Evolutionary conservation across 2,329 filamentous ascomycete species (phyloP).

Genomic region (Hypomyces rosellus): DNA sequence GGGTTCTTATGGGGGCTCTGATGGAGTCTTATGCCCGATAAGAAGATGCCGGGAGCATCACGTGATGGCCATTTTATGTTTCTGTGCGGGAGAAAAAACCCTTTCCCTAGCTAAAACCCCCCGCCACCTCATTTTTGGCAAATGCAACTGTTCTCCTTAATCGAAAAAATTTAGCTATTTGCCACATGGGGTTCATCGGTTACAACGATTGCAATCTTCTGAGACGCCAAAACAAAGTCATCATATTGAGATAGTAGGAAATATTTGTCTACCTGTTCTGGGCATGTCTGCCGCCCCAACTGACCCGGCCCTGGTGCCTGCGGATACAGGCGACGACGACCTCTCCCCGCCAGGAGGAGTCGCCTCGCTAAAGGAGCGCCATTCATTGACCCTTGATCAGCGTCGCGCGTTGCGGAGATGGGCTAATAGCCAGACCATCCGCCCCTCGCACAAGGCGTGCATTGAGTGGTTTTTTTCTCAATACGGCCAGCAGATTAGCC

Average conservation of each 20-base stretch:
- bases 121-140: slow-evolving; percentile 26
- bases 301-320: slow-evolving; percentile 19
- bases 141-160: slow-evolving; percentile 23
- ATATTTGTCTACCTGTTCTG: slow-evolving; percentile 5
- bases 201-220: slow-evolving; percentile 33
- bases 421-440: slow-evolving; percentile 50
- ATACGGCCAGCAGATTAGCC: slow-evolving; percentile 55
- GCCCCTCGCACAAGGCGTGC: slow-evolving; percentile 55
- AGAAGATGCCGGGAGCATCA: background rate
- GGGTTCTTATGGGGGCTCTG: background rate
- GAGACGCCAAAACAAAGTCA: slow-evolving; percentile 23
- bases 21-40: background rate
- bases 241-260: slow-evolving; percentile 13
- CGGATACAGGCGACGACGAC: slow-evolving; percentile 1
- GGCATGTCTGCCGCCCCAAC: slow-evolving; percentile 33
- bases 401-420: slow-evolving; percentile 54
- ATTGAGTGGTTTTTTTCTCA: slow-evolving; percentile 56
- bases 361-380: slow-evolving; percentile 40
- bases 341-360: slow-evolving; percentile 6
- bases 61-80: background rate
- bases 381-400: slow-evolving; percentile 56
- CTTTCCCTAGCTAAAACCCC: slow-evolving; percentile 13
- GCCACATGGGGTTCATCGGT: slow-evolving; percentile 27
- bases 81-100: too few species aligned
- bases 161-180: slow-evolving; percentile 25